phyloP scores from a whole-genome alignment of 257 asterid species.

The Penstemon eatonii region DNA sequence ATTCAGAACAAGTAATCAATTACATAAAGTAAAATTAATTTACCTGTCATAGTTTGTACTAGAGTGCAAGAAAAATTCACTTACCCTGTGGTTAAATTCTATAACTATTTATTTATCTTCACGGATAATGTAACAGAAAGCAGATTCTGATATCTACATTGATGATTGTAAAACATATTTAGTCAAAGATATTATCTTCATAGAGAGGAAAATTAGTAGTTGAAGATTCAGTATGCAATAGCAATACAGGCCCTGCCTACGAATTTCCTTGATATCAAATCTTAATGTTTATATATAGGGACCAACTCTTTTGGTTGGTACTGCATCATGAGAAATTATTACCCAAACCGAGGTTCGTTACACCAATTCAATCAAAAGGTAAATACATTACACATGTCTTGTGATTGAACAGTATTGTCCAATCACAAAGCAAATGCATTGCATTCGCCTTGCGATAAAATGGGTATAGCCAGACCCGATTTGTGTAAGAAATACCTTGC shows the following conservation, averaged over 20 bases:
- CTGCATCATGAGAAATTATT: not conserved
- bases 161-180: not conserved
- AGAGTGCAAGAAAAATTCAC: not conserved
- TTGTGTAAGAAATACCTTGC: too few relatives aligned
- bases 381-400: too few relatives aligned
- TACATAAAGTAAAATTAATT: too few relatives aligned
- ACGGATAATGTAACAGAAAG: not conserved
- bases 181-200: not conserved
- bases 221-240: constrained; percentile 9
- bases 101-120: not conserved
- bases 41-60: not conserved
- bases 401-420: too few relatives aligned
- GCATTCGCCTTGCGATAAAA: too few relatives aligned
- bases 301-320: constrained; percentile 4
- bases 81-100: too few relatives aligned
- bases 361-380: too few relatives aligned
- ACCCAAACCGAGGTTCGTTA: too few relatives aligned
- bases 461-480: too few relatives aligned
- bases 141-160: constrained; percentile 7
- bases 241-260: not conserved
- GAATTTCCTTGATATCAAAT: not conserved
- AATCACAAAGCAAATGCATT: too few relatives aligned
- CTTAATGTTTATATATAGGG: constrained; percentile 5
- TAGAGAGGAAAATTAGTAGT: not conserved
- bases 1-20: too few relatives aligned